phyloP scores from a whole-genome alignment of 2,329 filamentous ascomycete species.

The Diaporthe sp. region DNA sequence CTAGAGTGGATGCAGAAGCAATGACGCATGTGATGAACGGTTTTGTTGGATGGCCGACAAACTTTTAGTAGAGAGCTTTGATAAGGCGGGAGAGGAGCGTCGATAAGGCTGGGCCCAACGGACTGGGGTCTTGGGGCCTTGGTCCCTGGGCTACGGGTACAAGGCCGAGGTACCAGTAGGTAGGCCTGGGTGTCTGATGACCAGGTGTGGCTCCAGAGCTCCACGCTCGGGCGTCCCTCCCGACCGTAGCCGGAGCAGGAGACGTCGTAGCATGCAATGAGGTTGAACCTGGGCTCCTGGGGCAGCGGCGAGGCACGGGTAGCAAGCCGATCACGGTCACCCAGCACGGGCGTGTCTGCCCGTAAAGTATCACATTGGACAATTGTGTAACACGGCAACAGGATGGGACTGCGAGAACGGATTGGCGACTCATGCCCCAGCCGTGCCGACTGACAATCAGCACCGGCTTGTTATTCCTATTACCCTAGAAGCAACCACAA shows the following conservation, averaged over 20 bases:
- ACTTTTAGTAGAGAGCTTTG: slow-evolving; percentile 28
- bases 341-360: neutral
- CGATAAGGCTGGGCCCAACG: slow-evolving; percentile 15
- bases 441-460: slow-evolving; percentile 20
- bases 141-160: neutral
- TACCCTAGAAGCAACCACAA: slow-evolving; percentile 10
- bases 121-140: neutral
- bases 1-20: slow-evolving; percentile 14
- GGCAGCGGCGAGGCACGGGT: slow-evolving; percentile 15
- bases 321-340: slow-evolving; percentile 31
- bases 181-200: neutral
- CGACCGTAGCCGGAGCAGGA: slow-evolving; percentile 27
- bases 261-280: neutral
- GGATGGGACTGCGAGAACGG: slow-evolving; percentile 29
- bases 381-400: neutral
- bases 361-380: slow-evolving; percentile 6
- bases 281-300: neutral
- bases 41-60: slow-evolving; percentile 28
- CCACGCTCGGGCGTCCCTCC: neutral
- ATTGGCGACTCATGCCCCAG: slow-evolving; percentile 22
- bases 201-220: slow-evolving; percentile 9
- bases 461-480: slow-evolving; percentile 23
- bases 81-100: neutral
- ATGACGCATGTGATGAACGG: slow-evolving; percentile 37
- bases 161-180: neutral